These are phyloP conservation scores for Echeveria elegans DNA, from an alignment of 164 flowering plant genomes.

Conservation along the genomic window DNA sequence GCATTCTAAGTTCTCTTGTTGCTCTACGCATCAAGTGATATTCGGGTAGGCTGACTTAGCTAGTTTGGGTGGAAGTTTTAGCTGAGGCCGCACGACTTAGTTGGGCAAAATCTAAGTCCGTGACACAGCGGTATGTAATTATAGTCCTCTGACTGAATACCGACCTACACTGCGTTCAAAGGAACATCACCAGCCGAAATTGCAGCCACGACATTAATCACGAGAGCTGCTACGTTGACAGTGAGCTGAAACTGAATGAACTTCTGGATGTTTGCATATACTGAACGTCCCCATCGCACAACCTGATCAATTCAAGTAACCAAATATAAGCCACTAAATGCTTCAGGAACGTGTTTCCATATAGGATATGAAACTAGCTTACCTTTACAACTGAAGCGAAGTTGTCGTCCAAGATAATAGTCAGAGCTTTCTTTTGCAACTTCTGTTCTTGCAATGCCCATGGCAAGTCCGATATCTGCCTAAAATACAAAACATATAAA, in stretches of 20 bases:
- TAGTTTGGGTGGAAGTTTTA: no score
- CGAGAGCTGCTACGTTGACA: constrained; percentile 87
- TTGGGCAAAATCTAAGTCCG: no score
- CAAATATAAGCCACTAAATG: not conserved
- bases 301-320: constrained; percentile 25
- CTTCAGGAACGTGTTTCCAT: not conserved
- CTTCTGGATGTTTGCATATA: constrained; percentile 93
- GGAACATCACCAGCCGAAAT: constrained; percentile 77
- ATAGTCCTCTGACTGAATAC: no score
- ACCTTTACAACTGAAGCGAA: constrained; percentile 73
- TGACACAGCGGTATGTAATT: no score
- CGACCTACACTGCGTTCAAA: constrained; percentile 58
- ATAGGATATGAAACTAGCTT: not conserved
- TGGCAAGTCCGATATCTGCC: constrained; percentile 77
- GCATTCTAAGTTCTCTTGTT: no score
- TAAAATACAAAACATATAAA: constrained; percentile 17
- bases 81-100: no score
- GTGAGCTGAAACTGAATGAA: constrained; percentile 97
- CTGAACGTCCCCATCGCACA: constrained; percentile 96
- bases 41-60: no score
- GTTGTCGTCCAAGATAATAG: constrained; percentile 64
- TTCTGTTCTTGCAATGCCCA: constrained; percentile 77
- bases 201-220: constrained; percentile 85
- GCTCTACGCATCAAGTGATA: no score
- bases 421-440: constrained; percentile 80